Evolutionary conservation across 345 rosid genomes (phyloP).

Genomic region (Anacardium occidentale): DNA sequence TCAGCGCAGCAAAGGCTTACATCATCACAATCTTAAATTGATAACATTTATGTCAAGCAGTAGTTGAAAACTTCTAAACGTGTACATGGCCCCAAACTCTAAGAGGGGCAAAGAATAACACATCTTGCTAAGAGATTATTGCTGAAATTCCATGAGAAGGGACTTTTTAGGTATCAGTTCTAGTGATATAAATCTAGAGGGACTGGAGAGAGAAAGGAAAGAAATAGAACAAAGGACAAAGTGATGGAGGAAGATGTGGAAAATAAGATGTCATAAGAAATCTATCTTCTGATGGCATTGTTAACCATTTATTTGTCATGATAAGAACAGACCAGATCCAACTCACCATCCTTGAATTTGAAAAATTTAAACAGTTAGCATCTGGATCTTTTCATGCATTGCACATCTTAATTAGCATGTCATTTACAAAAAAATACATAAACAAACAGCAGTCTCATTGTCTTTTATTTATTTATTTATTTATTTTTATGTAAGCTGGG

Average conservation of each 20-base stretch:
- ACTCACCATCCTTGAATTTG: background rate
- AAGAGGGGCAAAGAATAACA: background rate
- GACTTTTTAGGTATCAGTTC: background rate
- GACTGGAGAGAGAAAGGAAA: background rate
- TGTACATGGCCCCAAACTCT: background rate
- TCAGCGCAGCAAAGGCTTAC: background rate
- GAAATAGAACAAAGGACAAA: too few species aligned
- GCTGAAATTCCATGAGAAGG: too few species aligned
- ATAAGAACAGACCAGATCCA: background rate
- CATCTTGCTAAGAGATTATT: background rate
- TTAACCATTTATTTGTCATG: background rate
- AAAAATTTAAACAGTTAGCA: too few species aligned
- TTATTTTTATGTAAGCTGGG: background rate
- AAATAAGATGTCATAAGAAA: background rate
- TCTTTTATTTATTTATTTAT: too few species aligned
- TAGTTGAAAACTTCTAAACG: background rate
- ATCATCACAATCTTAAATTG: constrained; percentile 1
- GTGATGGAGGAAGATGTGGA: too few species aligned
- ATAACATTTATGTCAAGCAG: background rate
- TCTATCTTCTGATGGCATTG: background rate
- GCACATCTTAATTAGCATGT: too few species aligned
- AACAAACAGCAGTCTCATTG: background rate
- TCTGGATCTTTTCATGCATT: too few species aligned
- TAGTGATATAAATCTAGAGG: background rate
- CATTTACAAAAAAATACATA: too few species aligned